These are phyloP conservation scores for Heliosperma pusillum DNA, from an alignment of 148 eudicot species.

Conservation along the genomic window DNA sequence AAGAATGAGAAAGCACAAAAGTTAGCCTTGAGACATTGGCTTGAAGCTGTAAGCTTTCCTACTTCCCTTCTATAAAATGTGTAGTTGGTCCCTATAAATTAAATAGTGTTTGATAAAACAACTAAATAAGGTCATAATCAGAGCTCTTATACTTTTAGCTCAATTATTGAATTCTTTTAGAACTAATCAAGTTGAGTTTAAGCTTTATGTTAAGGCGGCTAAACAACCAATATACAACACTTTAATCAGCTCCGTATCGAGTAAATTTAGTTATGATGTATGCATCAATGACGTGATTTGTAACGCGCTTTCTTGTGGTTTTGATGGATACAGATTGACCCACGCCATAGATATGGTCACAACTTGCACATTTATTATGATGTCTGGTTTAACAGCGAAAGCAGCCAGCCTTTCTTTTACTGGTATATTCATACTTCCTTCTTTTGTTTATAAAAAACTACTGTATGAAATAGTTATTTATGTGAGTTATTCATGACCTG, in stretches of 20 bases:
- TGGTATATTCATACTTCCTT: constrained; percentile 43
- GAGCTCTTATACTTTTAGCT: neutral
- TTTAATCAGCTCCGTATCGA: neutral
- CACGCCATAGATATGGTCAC: constrained; percentile 96
- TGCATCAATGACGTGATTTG: neutral
- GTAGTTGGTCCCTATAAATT: constrained; percentile 5
- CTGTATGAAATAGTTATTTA: too few relatives aligned
- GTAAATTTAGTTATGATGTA: neutral
- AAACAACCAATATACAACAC: neutral
- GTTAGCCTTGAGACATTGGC: constrained; percentile 55
- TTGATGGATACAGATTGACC: constrained; percentile 61
- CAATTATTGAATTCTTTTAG: neutral
- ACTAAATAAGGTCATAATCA: neutral
- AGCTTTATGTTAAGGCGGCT: constrained; percentile 9
- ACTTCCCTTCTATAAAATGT: neutral
- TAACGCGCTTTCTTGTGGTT: neutral
- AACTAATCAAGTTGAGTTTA: neutral
- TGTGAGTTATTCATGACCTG: too few relatives aligned
- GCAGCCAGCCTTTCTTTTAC: constrained; percentile 92
- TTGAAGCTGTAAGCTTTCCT: constrained; percentile 74
- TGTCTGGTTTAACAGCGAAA: constrained; percentile 80
- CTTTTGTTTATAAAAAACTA: too few relatives aligned
- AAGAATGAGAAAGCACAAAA: constrained; percentile 48
- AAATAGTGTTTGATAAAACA: neutral
- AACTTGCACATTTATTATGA: constrained; percentile 86